These are phyloP conservation scores for Claviceps sp. DNA, from an alignment of 2,329 filamentous ascomycete species.

Conservation along the genomic window DNA sequence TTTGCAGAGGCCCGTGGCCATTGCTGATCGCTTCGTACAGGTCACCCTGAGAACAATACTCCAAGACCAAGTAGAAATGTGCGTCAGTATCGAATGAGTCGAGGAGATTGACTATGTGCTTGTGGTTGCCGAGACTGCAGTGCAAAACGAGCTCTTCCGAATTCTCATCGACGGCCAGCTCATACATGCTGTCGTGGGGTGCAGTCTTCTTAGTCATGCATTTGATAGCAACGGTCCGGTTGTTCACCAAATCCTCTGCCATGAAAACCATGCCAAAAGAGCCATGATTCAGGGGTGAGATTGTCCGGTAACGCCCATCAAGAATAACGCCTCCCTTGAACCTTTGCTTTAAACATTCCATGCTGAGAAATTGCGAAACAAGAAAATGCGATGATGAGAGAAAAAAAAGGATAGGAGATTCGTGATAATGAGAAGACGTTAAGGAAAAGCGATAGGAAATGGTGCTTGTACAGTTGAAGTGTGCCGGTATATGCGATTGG, in stretches of 20 bases:
- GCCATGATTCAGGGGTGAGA: constrained; percentile 93
- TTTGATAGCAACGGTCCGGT: constrained; percentile 83
- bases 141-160: constrained; percentile 74
- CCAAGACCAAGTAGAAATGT: constrained; percentile 83
- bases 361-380: constrained; percentile 13
- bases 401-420: neutral
- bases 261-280: constrained; percentile 98
- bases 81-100: constrained; percentile 84
- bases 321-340: constrained; percentile 71
- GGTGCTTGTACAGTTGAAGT: constrained; percentile 18
- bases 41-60: constrained; percentile 91
- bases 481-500: constrained; percentile 8
- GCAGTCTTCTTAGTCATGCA: constrained; percentile 76
- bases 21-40: constrained; percentile 93
- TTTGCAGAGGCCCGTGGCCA: constrained; percentile 78
- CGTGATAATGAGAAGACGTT: constrained; percentile 9
- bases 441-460: constrained; percentile 3
- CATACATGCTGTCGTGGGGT: constrained; percentile 42
- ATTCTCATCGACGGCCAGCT: constrained; percentile 66
- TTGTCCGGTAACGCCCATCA: constrained; percentile 77
- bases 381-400: neutral
- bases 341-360: constrained; percentile 80
- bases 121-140: constrained; percentile 61
- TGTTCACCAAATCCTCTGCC: constrained; percentile 65
- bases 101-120: constrained; percentile 87